Evolutionary conservation across 805 yeast genomes (phyloP), one percentile per base, ranked within the genome.

Genomic region (Nakazawaea wyomingensis): DNA sequence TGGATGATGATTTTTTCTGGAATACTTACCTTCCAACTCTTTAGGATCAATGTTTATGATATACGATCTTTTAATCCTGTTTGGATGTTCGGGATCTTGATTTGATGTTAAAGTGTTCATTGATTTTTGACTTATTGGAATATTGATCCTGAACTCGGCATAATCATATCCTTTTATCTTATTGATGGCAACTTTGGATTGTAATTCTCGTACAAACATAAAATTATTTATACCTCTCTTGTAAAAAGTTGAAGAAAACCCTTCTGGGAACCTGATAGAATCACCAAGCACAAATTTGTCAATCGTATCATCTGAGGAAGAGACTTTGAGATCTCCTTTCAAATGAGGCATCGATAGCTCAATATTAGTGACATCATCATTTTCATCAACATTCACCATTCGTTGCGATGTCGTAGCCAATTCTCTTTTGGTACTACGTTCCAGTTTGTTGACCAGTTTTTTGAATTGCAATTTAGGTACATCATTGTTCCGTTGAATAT

Each of bases 201-300:
- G 77, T 22, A 72, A 53, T 48, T 72, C 77, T 45, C 76, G 57
- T 3, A 71, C 74, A 57, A 71, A 72, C 76, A 72, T 71, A 48
- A 72, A 72, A 48, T 69, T 68, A 45, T 70, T 71, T n/a, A 60
- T 60, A 3, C 74, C 74, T 36, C 76, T 53, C 37, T 67, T 61
- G 51, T 72, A 72, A 51, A 72, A 71, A 4, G 76, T 72, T 1
- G 76, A 71, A 2, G 75, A 61, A 39, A 71, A 72, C 0, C 77
- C 76, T 48, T 72, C 76, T 1, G 77, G 77, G 41, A 68, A 35
- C 18, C 35, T 44, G 20, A 26, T 20, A 3, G 38, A 21, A 2
- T 43, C 38, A 5, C n/a, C 16, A n/a, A 36, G 14, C 14, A 43
- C 38, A 27, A 37, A 43, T 10, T 16, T 14, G 2, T 32, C 29